Conservation (phyloP, 306 rosid species). For the Alnus rubra region DNA sequence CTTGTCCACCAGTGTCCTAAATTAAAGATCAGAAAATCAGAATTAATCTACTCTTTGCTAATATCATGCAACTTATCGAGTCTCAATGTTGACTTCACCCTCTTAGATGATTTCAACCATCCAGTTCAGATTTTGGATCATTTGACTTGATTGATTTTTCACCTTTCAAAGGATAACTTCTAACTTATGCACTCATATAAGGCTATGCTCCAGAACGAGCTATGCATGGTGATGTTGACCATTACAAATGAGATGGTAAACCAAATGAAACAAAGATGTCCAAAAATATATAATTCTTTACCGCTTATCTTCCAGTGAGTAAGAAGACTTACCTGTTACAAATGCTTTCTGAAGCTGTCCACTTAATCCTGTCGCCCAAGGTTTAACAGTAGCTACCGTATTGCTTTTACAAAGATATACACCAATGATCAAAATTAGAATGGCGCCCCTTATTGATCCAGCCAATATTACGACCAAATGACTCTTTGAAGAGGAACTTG, state of each 20-base stretch:
- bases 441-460: conserved; percentile 49
- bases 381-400: conserved; percentile 80
- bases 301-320: background rate
- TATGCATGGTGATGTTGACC: conserved; percentile 8
- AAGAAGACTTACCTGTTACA: conserved; percentile 63
- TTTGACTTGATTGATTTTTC: background rate
- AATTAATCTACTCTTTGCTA: conserved; percentile 77
- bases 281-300: background rate
- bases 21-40: conserved; percentile 82
- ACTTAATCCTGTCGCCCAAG: conserved; percentile 95
- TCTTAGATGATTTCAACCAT: conserved; percentile 24
- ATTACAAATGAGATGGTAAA: conserved; percentile 3
- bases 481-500: conserved; percentile 17
- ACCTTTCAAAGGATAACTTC: background rate
- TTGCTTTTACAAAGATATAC: conserved; percentile 52
- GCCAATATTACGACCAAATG: conserved; percentile 30
- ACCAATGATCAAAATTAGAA: conserved; percentile 32
- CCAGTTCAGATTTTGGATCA: conserved; percentile 11
- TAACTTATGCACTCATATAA: background rate
- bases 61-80: conserved; percentile 73
- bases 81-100: conserved; percentile 69
- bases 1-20: conserved; percentile 95
- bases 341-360: conserved; percentile 99
- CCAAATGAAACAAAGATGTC: background rate
- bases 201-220: background rate